Evolutionary conservation across 169 alveolate genomes (phyloP).

Genomic region (Eimeria tenella): DNA sequence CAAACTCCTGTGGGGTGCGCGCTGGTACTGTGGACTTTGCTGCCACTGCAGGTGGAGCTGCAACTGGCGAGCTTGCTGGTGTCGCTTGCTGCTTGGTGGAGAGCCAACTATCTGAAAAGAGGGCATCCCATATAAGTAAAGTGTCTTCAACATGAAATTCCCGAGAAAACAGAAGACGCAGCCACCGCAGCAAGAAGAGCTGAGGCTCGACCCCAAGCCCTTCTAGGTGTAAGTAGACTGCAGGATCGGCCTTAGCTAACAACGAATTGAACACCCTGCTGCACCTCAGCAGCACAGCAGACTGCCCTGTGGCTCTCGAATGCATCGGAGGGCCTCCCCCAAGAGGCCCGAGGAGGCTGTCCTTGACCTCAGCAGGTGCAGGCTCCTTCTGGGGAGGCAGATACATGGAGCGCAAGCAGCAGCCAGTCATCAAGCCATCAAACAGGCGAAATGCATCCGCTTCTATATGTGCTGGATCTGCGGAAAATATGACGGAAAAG

Average conservation of each 20-base stretch:
- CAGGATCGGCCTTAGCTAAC: conserved; percentile 85
- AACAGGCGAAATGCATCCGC: conserved; percentile 85
- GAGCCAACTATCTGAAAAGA: conserved; percentile 83
- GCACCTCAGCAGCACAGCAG: conserved; percentile 59
- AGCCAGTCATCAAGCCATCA: conserved; percentile 84
- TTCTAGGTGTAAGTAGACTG: conserved; percentile 86
- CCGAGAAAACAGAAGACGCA: conserved; percentile 88
- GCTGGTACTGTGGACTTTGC: not conserved
- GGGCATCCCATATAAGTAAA: conserved; percentile 88
- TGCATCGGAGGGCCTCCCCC: conserved; percentile 3
- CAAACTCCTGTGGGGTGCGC: conserved; percentile 50
- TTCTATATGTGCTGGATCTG: conserved; percentile 84
- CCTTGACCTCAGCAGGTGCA: not conserved
- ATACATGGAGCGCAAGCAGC: conserved; percentile 79
- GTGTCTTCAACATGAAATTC: conserved; percentile 89
- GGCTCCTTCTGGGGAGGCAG: conserved; percentile 66
- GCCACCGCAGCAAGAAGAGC: conserved; percentile 89
- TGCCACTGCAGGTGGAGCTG: not conserved
- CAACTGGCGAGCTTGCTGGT: not conserved
- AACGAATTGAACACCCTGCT: conserved; percentile 71
- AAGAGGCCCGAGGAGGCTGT: not conserved
- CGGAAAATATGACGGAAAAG: conserved; percentile 72
- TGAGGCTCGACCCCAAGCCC: conserved; percentile 86
- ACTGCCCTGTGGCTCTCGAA: conserved; percentile 15
- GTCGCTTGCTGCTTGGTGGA: conserved; percentile 27